Evolutionary conservation across 257 asterid genomes (phyloP), one percentile per base, ranked within the genome.

Genomic region (Primulina huaijiensis): DNA sequence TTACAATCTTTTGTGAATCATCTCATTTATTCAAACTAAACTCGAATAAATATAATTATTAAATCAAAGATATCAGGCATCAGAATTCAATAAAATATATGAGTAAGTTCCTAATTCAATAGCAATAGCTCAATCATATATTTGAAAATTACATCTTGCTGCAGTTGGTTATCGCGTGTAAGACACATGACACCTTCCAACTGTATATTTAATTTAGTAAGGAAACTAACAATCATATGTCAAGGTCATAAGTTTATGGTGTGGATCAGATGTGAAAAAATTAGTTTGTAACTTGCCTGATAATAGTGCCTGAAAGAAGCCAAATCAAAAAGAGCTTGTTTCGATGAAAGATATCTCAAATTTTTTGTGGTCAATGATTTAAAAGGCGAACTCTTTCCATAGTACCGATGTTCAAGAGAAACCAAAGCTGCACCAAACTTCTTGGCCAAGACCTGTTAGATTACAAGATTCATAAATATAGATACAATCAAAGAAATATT

Each of bases 351-450:
- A 78, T 78, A 94, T 75, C 74, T 83, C 78, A 94, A 88, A 83
- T 94, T 85, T 74, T 79, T 85, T 19, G 95, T 94, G 52, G 91
- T 78, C 79, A 80, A 76, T 61, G 92, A 89, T 55, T 80, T 79
- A 68, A 89, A 91, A 60, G 97, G 99, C 35, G 84, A 76, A 72
- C 99, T 94, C 87, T 88, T 86, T 70, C 99, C 99, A 33, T 91
- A 94, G 80, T 88, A 94, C 52, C 99, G 94, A 76, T 91, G 99
- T 86, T 94, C 99, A 33, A 85, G 89, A 62, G 95, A 67, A 70
- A 94, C 92, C 65, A 94, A 80, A 46, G 96, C 97, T 78, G 97
- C 99, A 79, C 92, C 97, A 78, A 94, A 94, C 82, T 89, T 89
- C 82, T 87, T 91, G 9, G 97, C 99, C 81, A 94, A 76, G 75